Conservation (phyloP, 306 rosid genomes). For the Ziziphus jujuba region DNA sequence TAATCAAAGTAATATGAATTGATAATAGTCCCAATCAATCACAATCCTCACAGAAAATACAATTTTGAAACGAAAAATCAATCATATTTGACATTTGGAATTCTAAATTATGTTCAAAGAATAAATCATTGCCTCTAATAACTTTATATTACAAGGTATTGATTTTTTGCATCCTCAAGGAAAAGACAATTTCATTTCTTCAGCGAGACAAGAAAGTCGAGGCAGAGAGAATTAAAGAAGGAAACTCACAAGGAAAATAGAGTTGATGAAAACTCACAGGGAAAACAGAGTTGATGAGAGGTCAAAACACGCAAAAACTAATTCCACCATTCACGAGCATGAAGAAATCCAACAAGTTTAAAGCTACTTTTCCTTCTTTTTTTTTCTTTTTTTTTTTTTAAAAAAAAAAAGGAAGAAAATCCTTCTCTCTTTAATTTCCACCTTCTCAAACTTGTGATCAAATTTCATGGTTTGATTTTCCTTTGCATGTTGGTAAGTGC, state of each 20-base stretch:
- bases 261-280: conserved; percentile 57
- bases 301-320: conserved; percentile 51
- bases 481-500: conserved; percentile 7
- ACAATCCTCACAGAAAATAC: too few species aligned
- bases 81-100: too few species aligned
- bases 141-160: not conserved
- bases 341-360: conserved; percentile 53
- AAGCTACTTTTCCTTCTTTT: conserved; percentile 26
- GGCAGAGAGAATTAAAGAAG: not conserved
- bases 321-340: conserved; percentile 42
- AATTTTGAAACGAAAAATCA: too few species aligned
- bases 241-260: conserved; percentile 65
- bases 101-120: too few species aligned
- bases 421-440: conserved; percentile 23
- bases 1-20: too few species aligned
- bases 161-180: not conserved
- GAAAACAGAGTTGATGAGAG: conserved; percentile 68
- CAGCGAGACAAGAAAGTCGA: too few species aligned
- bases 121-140: not conserved
- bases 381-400: conserved; percentile 9
- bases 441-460: not conserved
- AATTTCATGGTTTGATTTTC: not conserved
- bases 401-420: too few species aligned
- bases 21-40: too few species aligned
- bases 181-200: too few species aligned